Evolutionary conservation across 2,329 filamentous ascomycete species (phyloP).

Genomic region (Aspergillus udagawae): DNA sequence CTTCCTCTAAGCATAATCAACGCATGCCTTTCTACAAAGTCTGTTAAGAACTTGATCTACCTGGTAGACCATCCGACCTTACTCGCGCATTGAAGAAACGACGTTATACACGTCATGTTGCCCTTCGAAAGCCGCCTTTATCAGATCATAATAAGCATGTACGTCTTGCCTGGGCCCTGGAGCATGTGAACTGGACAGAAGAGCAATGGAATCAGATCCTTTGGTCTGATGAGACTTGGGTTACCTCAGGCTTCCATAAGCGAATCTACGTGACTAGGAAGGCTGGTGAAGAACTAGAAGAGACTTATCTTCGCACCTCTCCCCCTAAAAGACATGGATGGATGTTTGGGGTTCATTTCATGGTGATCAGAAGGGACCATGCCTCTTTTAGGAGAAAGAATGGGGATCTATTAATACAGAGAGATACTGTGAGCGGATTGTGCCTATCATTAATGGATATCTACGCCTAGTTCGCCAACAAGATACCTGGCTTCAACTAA

Average conservation of each 20-base stretch:
- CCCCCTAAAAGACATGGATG: constrained; percentile 1
- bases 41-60: constrained; percentile 10
- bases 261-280: constrained; percentile 8
- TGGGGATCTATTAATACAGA: background rate
- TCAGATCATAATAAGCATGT: constrained; percentile 6
- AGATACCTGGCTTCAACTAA: background rate
- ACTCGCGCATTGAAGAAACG: constrained; percentile 8
- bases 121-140: constrained; percentile 10
- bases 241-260: constrained; percentile 10
- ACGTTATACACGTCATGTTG: constrained; percentile 12
- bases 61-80: constrained; percentile 1
- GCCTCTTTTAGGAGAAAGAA: constrained; percentile 5
- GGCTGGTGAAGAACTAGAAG: constrained; percentile 8
- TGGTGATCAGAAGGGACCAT: background rate
- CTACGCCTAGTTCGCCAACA: background rate
- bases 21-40: constrained; percentile 12
- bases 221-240: constrained; percentile 8
- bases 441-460: background rate
- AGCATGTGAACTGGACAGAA: constrained; percentile 5
- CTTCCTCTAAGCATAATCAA: constrained; percentile 9
- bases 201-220: constrained; percentile 7
- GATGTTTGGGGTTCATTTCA: constrained; percentile 5
- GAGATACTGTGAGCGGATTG: background rate
- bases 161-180: constrained; percentile 8
- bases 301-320: constrained; percentile 3